Base-by-base conservation (phyloP, 1,139 yeast species). In the Pichia sp. region DNA sequence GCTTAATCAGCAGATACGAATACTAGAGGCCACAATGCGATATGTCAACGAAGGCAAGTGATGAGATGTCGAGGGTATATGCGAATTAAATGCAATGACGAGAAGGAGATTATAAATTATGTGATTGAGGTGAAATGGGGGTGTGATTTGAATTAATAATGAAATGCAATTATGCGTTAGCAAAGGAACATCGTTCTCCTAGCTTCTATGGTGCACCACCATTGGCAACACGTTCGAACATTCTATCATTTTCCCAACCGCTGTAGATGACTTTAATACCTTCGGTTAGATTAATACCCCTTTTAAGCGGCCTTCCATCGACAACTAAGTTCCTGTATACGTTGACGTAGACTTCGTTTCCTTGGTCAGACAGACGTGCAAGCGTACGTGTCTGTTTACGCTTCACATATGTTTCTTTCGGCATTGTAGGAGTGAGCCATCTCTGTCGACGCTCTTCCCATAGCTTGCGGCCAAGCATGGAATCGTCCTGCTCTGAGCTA, bases 231-330 rank as follows among this genome's bases (percentile, higher is more conserved):
- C 72, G 51, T 37, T 77, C 85, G 79, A 84, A 80, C 48, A 69
- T 70, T 41, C 70, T 77, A 17, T 72, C 73, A 37, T 72, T 74
- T 15, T 66, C 63, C 93, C 93, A 82, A 7, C 88, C 91, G 6
- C 74, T 69, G 49, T 80, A 72, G 25, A 81, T 69, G 13, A 81
- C 69, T 40, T 66, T 67, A 37, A 80, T 51, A 30, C 77, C 69
- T 51, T 81, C 88, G 39, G 59, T 59, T 46, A 81, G 62, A 52
- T 78, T 80, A 54, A 82, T 60, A 23, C 77, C 73, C 48, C 64
- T 70, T 46, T 69, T 74, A 48, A 82, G 63, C 2, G 67, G 62
- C 48, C 69, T 71, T 25, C 75, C 76, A 50, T 75, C 75, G 22
- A 75, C 69, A 14, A 81, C 76, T 45, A 82, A 59, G 39, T 66